Base-by-base conservation (phyloP, 371 early-diverging fungal genomes). In the Mortierella sp. region DNA sequence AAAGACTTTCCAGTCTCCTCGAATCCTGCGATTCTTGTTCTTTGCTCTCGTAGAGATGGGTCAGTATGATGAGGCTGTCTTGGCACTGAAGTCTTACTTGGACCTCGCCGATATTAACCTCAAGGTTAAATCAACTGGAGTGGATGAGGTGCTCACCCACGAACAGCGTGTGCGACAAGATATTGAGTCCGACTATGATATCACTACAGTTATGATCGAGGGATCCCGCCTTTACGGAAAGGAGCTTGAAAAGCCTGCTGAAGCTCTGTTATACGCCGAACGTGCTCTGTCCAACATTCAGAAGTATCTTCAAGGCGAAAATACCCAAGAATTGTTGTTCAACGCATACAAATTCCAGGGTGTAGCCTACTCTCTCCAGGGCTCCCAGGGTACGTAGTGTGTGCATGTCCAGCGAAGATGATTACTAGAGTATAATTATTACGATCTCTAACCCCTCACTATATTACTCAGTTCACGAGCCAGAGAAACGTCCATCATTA, bases 61-160 rank as follows among this genome's bases (percentile, higher is more conserved):
- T 19, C 94, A 94, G 64, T 93, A 88, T 78, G 88, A 92, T 23
- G 94, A 94, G 81, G 94, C 93, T 0, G 87, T 87, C 12, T 74
- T 92, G 72, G 94, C 93, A 9, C 65, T 93, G 4, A 83, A 84
- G n/a, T 78, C 93, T 0, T 94, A 94, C 68, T 76, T 89, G 37
- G 83, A 87, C 60, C 70, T 92, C 65, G 89, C 87, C 3, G 89
- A 83, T 54, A 84, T 78, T 53, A 77, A 74, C 53, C 70, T 40
- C 56, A 78, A 72, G 60, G 82, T 72, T 70, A 68, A 64, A 58
- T 67, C 66, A 17, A 28, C 22, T 29, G 66, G 15, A 29, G 61
- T 29, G 23, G 72, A 73, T 32, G 70, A 73, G 29, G 42, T 47
- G 17, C 62, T 78, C 19, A 65, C 83, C 8, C 66, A 67, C 17